These are phyloP conservation scores for Vaccinium macrocarpon DNA, from an alignment of 148 eudicot genomes.

Conservation along the genomic window DNA sequence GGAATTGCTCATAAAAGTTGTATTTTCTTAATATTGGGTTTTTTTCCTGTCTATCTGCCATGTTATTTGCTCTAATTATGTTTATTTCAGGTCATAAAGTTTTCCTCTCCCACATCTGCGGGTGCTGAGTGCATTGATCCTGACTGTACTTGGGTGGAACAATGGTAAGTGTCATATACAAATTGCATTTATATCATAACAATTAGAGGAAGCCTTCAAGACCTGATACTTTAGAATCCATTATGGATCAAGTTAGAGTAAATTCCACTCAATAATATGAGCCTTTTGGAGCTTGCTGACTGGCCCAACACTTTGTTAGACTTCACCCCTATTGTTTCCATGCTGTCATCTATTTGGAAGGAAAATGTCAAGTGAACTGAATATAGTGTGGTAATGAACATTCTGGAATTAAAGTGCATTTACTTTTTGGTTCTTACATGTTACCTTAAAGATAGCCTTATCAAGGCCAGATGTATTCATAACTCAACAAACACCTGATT, in stretches of 20 bases:
- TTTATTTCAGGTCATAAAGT: slow-evolving; percentile 63
- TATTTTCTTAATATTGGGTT: neutral
- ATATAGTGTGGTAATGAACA: no score
- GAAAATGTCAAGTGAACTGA: no score
- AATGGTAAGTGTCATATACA: slow-evolving; percentile 54
- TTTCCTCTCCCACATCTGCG: slow-evolving; percentile 84
- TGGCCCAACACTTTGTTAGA: no score
- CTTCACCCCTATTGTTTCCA: no score
- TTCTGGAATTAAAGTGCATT: no score
- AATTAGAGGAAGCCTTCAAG: neutral
- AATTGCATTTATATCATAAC: neutral
- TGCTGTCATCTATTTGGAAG: no score
- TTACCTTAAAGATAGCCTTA: neutral
- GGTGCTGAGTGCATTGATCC: slow-evolving; percentile 97
- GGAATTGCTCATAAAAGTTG: neutral
- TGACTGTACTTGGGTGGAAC: slow-evolving; percentile 90
- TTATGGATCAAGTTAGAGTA: neutral
- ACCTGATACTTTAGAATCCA: neutral
- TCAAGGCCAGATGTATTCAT: neutral
- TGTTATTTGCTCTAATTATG: neutral
- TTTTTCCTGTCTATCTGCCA: neutral
- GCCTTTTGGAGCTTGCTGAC: no score
- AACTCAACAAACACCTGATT: neutral
- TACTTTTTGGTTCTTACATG: no score
- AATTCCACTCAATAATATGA: neutral